Evolutionary conservation across 805 yeast genomes (phyloP).

Genomic region (Candida nonsorbophila): DNA sequence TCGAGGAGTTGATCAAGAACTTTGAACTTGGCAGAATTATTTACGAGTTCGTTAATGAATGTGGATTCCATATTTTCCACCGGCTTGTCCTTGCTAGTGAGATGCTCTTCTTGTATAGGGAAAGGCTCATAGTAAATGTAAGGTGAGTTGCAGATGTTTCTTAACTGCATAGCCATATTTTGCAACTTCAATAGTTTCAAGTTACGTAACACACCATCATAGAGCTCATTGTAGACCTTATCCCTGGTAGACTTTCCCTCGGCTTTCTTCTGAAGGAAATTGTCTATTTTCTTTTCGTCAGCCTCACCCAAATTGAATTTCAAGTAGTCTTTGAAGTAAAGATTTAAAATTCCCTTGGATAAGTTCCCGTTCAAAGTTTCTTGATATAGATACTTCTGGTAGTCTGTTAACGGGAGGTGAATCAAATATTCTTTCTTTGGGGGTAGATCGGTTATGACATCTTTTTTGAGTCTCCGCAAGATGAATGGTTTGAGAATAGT

Average conservation of each 20-base stretch:
- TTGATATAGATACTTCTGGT: slow-evolving; percentile 62
- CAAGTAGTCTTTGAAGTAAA: slow-evolving; percentile 48
- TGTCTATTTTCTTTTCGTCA: slow-evolving; percentile 8
- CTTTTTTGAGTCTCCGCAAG: slow-evolving; percentile 72
- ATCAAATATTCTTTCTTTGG: slow-evolving; percentile 86
- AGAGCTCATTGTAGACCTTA: too few species aligned
- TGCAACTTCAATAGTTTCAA: slow-evolving; percentile 29
- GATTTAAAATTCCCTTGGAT: slow-evolving; percentile 39
- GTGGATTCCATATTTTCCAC: slow-evolving; percentile 15
- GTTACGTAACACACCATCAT: too few species aligned
- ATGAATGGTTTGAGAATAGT: slow-evolving; percentile 85
- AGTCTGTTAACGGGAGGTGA: slow-evolving; percentile 59
- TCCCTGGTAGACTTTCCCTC: too few species aligned
- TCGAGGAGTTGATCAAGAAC: slow-evolving; percentile 60
- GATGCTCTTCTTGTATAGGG: slow-evolving; percentile 35
- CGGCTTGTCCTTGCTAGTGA: slow-evolving; percentile 8
- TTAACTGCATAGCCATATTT: slow-evolving; percentile 75
- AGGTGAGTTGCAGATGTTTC: slow-evolving; percentile 84
- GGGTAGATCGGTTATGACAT: slow-evolving; percentile 68
- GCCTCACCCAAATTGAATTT: slow-evolving; percentile 24
- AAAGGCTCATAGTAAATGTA: slow-evolving; percentile 78
- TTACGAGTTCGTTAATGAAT: slow-evolving; percentile 27
- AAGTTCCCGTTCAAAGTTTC: slow-evolving; percentile 43
- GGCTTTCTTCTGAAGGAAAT: not conserved
- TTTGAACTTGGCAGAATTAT: slow-evolving; percentile 68